Percentiles rank a stretch among this genome's conserved stretches.
phyloP scores from a whole-genome alignment of 768 basidiomycete species.

The Melanogaster broomeanus region DNA sequence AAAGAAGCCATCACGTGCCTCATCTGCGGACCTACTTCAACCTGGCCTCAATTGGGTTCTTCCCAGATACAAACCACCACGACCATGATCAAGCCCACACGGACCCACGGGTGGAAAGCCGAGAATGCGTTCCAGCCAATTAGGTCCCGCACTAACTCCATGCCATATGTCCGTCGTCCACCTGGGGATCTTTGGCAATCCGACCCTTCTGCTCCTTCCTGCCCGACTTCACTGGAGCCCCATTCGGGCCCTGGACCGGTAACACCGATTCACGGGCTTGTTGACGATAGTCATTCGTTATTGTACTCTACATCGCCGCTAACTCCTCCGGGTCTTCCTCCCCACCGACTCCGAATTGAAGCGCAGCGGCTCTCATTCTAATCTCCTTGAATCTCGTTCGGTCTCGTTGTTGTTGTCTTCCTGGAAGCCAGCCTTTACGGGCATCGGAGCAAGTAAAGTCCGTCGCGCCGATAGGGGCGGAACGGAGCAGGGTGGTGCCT shows the following conservation, averaged over 20 bases:
- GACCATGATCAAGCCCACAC: slow-evolving; percentile 6
- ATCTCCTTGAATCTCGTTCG: slow-evolving; percentile 9
- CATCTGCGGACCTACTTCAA: slow-evolving; percentile 8
- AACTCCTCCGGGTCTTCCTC: slow-evolving; percentile 24
- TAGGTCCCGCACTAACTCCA: slow-evolving; percentile 9
- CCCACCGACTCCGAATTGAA: slow-evolving; percentile 9
- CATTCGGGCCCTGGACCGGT: slow-evolving; percentile 1
- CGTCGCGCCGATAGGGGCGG: slow-evolving; percentile 31
- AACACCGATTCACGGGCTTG: neutral
- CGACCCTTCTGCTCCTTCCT: neutral
- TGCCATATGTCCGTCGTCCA: slow-evolving; percentile 19
- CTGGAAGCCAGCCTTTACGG: slow-evolving; percentile 27
- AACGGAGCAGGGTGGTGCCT: slow-evolving; percentile 26
- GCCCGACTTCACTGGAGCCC: neutral
- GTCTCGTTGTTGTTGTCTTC: slow-evolving; percentile 23
- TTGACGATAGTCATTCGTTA: neutral
- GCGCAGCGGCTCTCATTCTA: slow-evolving; percentile 6
- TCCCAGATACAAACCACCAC: neutral
- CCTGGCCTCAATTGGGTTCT: slow-evolving; percentile 6
- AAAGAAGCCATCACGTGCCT: slow-evolving; percentile 9
- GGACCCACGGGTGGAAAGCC: slow-evolving; percentile 15
- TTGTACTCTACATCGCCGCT: neutral
- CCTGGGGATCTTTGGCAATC: slow-evolving; percentile 21
- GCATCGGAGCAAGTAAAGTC: slow-evolving; percentile 21
- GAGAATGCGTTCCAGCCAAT: slow-evolving; percentile 21